Evolutionary conservation across 2,329 filamentous ascomycete species (phyloP).

Genomic region (Nectriaceae sp.): DNA sequence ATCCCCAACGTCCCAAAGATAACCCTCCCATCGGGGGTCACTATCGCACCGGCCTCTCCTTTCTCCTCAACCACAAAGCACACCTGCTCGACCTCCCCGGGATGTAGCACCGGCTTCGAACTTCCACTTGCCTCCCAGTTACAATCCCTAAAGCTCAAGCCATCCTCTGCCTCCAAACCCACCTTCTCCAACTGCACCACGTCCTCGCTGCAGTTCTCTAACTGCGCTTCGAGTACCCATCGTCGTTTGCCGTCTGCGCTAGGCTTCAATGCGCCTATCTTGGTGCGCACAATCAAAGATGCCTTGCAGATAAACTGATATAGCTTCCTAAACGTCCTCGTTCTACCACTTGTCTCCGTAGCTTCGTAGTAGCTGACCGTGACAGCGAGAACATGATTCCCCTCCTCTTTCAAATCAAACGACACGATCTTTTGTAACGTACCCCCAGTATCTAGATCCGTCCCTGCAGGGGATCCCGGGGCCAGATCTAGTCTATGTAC

Average conservation of each 20-base stretch:
- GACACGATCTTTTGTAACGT: slow-evolving; percentile 80
- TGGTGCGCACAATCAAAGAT: slow-evolving; percentile 87
- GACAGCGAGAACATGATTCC: slow-evolving; percentile 88
- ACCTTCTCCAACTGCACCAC: slow-evolving; percentile 75
- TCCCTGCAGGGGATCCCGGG: slow-evolving; percentile 26
- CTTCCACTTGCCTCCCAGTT: slow-evolving; percentile 54
- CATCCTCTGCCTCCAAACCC: slow-evolving; percentile 53
- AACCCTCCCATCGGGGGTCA: slow-evolving; percentile 58
- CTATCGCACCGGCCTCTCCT: slow-evolving; percentile 38
- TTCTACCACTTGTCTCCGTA: slow-evolving; percentile 66
- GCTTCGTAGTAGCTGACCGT: slow-evolving; percentile 95
- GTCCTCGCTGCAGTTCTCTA: slow-evolving; percentile 91
- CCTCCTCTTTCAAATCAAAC: slow-evolving; percentile 91
- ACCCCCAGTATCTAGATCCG: slow-evolving; percentile 60
- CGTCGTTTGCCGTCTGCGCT: slow-evolving; percentile 35
- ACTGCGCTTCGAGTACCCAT: slow-evolving; percentile 88
- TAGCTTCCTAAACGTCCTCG: slow-evolving; percentile 87
- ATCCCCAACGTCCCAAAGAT: slow-evolving; percentile 81
- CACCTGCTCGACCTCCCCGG: slow-evolving; percentile 66
- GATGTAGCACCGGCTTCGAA: slow-evolving; percentile 57
- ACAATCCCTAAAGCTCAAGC: slow-evolving; percentile 54
- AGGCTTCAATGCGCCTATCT: slow-evolving; percentile 64
- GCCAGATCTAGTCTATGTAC: slow-evolving; percentile 69
- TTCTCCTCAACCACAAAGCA: slow-evolving; percentile 60
- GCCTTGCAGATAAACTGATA: slow-evolving; percentile 96